These are phyloP conservation scores for Colletotrichum chrysophilum DNA, from an alignment of 2,329 filamentous ascomycete species.

Conservation along the genomic window DNA sequence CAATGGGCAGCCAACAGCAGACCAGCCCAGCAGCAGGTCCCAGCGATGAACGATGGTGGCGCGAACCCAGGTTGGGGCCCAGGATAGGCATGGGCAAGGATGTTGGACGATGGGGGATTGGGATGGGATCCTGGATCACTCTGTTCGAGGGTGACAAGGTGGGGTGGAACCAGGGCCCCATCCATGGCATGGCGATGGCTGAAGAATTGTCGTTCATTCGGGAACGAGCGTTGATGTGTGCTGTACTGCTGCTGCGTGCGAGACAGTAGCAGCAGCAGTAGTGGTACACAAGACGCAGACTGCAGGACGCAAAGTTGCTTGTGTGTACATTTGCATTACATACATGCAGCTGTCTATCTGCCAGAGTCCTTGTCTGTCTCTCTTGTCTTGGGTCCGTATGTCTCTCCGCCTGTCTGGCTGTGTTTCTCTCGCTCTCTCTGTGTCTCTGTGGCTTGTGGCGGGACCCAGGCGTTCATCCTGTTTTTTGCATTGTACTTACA, in stretches of 20 bases:
- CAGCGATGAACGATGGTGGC: constrained; percentile 14
- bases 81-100: constrained; percentile 16
- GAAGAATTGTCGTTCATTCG: constrained; percentile 20
- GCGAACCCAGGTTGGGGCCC: not conserved
- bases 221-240: constrained; percentile 1
- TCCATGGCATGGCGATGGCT: constrained; percentile 12
- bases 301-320: not conserved
- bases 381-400: not conserved
- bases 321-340: not conserved
- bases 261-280: not conserved
- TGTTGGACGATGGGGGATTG: not conserved
- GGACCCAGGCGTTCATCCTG: not conserved
- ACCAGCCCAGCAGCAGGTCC: not conserved
- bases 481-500: not conserved
- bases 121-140: constrained; percentile 7
- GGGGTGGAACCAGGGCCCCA: constrained; percentile 1
- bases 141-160: constrained; percentile 2
- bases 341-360: constrained; percentile 3
- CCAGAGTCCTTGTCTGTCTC: not conserved
- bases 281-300: not conserved
- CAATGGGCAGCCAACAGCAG: not conserved
- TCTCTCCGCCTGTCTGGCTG: not conserved
- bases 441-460: not conserved
- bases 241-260: not conserved
- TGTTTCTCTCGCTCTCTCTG: not conserved